Evolutionary conservation across 1,284 basidiomycete genomes (phyloP).

Genomic region (Ganoderma sinense): DNA sequence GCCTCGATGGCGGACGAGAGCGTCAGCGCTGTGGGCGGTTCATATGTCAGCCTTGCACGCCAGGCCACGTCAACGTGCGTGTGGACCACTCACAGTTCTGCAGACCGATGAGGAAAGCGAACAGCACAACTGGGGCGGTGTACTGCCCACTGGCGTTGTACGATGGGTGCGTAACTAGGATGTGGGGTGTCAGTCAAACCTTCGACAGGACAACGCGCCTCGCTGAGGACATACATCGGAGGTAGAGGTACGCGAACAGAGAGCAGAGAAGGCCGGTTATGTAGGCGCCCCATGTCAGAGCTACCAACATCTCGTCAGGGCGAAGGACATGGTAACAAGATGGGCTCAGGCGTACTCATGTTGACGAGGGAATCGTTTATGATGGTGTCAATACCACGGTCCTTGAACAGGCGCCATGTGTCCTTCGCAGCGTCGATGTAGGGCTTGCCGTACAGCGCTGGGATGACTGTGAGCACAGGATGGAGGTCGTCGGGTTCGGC

Average conservation of each 20-base stretch:
- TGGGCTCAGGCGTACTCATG: slow-evolving; percentile 61
- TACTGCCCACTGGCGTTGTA: slow-evolving; percentile 81
- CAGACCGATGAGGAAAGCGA: slow-evolving; percentile 82
- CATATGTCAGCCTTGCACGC: neutral
- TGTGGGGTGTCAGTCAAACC: slow-evolving; percentile 17
- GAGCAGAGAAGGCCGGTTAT: slow-evolving; percentile 80
- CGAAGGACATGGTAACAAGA: slow-evolving; percentile 12
- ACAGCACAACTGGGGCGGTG: slow-evolving; percentile 80
- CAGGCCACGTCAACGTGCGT: neutral
- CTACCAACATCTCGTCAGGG: slow-evolving; percentile 40
- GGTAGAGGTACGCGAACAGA: slow-evolving; percentile 85
- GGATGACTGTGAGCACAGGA: neutral
- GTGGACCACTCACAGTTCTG: slow-evolving; percentile 65
- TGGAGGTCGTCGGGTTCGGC: neutral
- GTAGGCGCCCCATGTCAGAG: slow-evolving; percentile 81
- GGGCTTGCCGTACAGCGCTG: slow-evolving; percentile 87
- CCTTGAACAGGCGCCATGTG: slow-evolving; percentile 88
- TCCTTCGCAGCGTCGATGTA: slow-evolving; percentile 91
- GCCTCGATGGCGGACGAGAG: slow-evolving; percentile 77
- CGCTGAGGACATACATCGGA: slow-evolving; percentile 61
- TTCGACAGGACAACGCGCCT: neutral
- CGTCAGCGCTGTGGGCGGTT: slow-evolving; percentile 57
- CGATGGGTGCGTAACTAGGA: slow-evolving; percentile 69
- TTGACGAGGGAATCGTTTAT: slow-evolving; percentile 88
- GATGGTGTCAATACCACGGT: slow-evolving; percentile 86